A percentile compares a stretch with the other conserved stretches of the same genome.
Conservation (phyloP, 1,139 yeast species). For the Kodamaea ohmeri region DNA sequence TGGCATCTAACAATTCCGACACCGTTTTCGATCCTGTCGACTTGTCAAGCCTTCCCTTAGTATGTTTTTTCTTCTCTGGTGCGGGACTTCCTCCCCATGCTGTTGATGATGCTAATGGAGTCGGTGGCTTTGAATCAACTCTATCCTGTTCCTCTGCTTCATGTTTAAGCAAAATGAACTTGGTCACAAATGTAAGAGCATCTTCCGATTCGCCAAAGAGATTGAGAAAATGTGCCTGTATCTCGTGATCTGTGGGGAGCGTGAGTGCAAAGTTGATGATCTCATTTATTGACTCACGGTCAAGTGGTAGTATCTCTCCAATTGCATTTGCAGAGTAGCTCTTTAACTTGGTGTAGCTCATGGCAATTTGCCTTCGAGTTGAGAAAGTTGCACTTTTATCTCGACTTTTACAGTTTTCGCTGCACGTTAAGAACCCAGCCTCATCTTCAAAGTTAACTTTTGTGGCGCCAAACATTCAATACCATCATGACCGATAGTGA, state of each 20-base stretch:
- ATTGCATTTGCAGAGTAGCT: slow-evolving; percentile 34
- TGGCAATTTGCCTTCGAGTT: slow-evolving; percentile 9
- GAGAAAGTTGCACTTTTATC: neutral
- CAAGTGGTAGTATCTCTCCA: slow-evolving; percentile 46
- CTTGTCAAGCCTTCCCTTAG: slow-evolving; percentile 20
- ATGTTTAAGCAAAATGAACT: slow-evolving; percentile 25
- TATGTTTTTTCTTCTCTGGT: slow-evolving; percentile 21
- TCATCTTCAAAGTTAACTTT: too few species aligned
- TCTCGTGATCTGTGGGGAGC: slow-evolving; percentile 40
- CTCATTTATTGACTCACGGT: slow-evolving; percentile 24
- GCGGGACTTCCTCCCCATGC: slow-evolving; percentile 13
- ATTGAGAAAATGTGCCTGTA: slow-evolving; percentile 48
- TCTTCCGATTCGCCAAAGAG: slow-evolving; percentile 53
- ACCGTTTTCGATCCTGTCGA: slow-evolving; percentile 32
- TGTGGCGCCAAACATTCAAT: too few species aligned
- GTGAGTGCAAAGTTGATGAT: slow-evolving; percentile 49
- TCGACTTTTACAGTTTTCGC: neutral
- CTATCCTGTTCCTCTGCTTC: slow-evolving; percentile 17
- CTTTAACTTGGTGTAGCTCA: slow-evolving; percentile 21
- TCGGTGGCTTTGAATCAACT: slow-evolving; percentile 11
- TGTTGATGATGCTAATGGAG: slow-evolving; percentile 11
- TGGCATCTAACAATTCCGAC: slow-evolving; percentile 35
- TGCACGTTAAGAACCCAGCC: too few species aligned
- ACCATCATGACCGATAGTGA: slow-evolving; percentile 13
- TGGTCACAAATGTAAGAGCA: slow-evolving; percentile 37